Conservation (phyloP, 1,284 basidiomycete species). For the Irpex sp. region DNA sequence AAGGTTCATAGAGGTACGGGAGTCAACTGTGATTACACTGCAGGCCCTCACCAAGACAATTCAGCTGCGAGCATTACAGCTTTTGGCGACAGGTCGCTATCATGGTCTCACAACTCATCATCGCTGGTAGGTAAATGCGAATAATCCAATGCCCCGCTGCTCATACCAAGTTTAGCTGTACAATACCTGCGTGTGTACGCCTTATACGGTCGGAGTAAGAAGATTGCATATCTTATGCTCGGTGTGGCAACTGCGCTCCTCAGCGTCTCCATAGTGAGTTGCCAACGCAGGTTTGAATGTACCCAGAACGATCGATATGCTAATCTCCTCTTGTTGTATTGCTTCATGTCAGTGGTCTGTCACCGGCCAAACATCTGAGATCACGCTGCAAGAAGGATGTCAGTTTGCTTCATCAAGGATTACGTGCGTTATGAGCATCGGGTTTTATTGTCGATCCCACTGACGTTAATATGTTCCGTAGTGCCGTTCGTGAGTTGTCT, state of each 20-base stretch:
- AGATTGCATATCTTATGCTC: slow-evolving; percentile 17
- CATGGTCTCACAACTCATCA: slow-evolving; percentile 24
- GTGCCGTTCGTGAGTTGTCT: slow-evolving; percentile 8
- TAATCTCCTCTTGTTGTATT: neutral
- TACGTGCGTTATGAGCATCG: neutral
- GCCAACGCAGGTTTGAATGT: neutral
- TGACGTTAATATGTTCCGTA: neutral
- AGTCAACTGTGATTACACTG: too few relatives aligned
- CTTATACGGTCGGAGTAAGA: slow-evolving; percentile 21
- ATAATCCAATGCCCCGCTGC: neutral
- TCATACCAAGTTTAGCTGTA: slow-evolving; percentile 13
- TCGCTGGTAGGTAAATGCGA: slow-evolving; percentile 19
- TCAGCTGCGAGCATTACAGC: slow-evolving; percentile 21
- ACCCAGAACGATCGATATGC: too few relatives aligned
- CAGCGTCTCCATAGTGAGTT: slow-evolving; percentile 20
- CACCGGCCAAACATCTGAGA: slow-evolving; percentile 12
- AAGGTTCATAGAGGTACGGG: neutral
- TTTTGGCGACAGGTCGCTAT: slow-evolving; percentile 24
- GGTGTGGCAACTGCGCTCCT: slow-evolving; percentile 16
- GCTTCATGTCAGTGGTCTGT: neutral
- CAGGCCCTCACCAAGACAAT: neutral
- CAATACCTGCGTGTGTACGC: slow-evolving; percentile 25
- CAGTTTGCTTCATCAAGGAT: neutral
- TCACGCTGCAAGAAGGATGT: slow-evolving; percentile 14
- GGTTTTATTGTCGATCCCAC: neutral